Base-by-base conservation (phyloP, 805 yeast genomes). In the Clavispora fructus region DNA sequence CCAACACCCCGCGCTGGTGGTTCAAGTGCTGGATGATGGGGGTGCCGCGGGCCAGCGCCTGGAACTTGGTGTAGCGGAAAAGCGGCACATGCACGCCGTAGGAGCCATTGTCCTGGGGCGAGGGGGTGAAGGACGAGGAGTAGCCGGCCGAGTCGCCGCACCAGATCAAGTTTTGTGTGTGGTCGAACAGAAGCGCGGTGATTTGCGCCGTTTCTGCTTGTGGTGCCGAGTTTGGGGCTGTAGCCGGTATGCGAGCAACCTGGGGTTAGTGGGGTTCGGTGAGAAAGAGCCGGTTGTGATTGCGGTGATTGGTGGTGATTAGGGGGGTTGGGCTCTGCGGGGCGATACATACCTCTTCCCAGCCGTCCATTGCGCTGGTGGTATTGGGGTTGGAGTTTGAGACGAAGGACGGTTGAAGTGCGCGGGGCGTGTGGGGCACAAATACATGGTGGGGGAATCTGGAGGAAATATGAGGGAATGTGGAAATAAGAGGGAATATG, bases 81-180 rank as follows among this genome's bases (percentile, higher is more conserved):
- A 70, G 46, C 2, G 62, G 57, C 25, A 57, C 48, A 40, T 53
- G 51, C 13, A 52, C 46, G 14, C 19, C 47, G 43, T 46, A 7
- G 29, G 49, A 30, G 42, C 51, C 48, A 40, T 56, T 30, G 8
- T 54, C 56, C 7, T 47, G 49, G 16, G 33, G 25, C n/a, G 55
- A 41, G 25, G 67, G 60, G 3, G 69, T 55, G 49, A 58, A 67
- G n/a, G 72, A 66, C 10, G 63, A 52, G 6, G 72, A 55, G 51
- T 57, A 60, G 4, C 91, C 87, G 33, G 69, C 73, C 1, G 79
- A 62, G 60, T 87, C 94, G 14, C 95, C 96, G 1, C 83, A 74
- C 98, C 98, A 92, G 1, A 91, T 60, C 39, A 94, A 68, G 55
- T 91, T 94, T 48, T 82, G 78, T n/a, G 75, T 67, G 32, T 74